Evolutionary conservation across 176 grass and related monocot genomes (phyloP), one percentile per base, ranked within the genome.

Genomic region (Carex myosuroides): DNA sequence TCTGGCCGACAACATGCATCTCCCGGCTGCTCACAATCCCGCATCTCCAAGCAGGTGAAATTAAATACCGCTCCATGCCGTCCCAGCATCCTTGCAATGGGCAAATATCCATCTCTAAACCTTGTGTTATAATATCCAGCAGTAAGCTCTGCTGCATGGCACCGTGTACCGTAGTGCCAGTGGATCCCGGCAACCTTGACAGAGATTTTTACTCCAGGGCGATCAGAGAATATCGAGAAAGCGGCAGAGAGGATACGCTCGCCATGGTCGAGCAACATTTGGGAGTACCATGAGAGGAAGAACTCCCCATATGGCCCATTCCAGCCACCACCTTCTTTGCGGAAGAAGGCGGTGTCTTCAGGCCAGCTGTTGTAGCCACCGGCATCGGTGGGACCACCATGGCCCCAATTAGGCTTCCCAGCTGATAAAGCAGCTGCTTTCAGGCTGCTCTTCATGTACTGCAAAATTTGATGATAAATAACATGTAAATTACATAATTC

Each of bases 1-100:
- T 91, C 87, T 0, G 94, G 94, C 71, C 20, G 64, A 92, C 94
- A 94, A 30, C 8, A 62, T 69, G 94, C 89, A 4, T 93, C 91
- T 79, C 35, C 76, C 4, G 94, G 91, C 65, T 93, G 94, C 94
- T 97, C 94, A 55, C 62, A 80, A 88, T 97, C 84, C 5, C 91
- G 74, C 89, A 97, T 97, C 89, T 93, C 91, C 11, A 97, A 72
- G 86, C 91, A 93, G 10, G 89, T 97, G 87, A 97, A 93, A 86
- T 90, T 97, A 87, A 95, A 89, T 68, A 95, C 89, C 0, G 82
- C 91, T 62, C 87, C 85, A 81, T 93, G 85, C 4, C 85, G 79
- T 0, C 42, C 80, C 53, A 96, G 85, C 29, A 60, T 56, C 17
- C 21, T 64, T 16, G 91, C 89, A 60, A 96, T 71, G 13, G 87